phyloP scores from a whole-genome alignment of 768 basidiomycete species.

The Aureoboletus auriporus region DNA sequence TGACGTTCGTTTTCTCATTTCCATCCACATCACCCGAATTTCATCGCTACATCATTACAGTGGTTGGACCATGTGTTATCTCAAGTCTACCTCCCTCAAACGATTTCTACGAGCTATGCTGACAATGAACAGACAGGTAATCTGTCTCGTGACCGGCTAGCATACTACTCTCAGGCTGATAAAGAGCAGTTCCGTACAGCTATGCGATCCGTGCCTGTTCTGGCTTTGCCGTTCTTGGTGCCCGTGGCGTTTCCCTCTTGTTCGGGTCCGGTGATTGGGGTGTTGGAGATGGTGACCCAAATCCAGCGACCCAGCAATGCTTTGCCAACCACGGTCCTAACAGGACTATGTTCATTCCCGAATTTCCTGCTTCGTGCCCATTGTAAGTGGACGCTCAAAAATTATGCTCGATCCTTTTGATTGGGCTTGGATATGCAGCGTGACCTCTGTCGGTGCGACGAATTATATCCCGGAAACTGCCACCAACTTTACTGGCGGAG shows the following conservation, averaged over 20 bases:
- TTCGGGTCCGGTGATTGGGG: constrained; percentile 68
- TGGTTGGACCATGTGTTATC: constrained; percentile 59
- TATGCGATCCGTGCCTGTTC: constrained; percentile 58
- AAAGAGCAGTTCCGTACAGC: constrained; percentile 44
- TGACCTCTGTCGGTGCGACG: constrained; percentile 74
- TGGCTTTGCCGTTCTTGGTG: constrained; percentile 62
- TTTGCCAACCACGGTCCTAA: constrained; percentile 57
- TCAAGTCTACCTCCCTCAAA: constrained; percentile 44
- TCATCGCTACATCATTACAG: constrained; percentile 24
- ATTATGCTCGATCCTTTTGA: background rate
- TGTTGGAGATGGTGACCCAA: constrained; percentile 57
- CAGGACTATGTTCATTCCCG: constrained; percentile 47
- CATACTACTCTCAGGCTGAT: background rate
- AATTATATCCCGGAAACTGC: constrained; percentile 54
- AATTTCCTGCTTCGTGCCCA: constrained; percentile 62
- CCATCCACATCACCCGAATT: background rate
- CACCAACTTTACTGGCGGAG: constrained; percentile 63
- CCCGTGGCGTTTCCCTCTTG: constrained; percentile 59
- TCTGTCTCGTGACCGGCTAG: too few relatives aligned
- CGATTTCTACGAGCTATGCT: constrained; percentile 70
- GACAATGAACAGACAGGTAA: constrained; percentile 69
- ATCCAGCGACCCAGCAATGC: constrained; percentile 55
- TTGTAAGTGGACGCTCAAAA: constrained; percentile 33
- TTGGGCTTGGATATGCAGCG: constrained; percentile 34
- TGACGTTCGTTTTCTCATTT: constrained; percentile 27